phyloP scores from a whole-genome alignment of 2,329 filamentous ascomycete genomes.

The Phialocephala subalpina region DNA sequence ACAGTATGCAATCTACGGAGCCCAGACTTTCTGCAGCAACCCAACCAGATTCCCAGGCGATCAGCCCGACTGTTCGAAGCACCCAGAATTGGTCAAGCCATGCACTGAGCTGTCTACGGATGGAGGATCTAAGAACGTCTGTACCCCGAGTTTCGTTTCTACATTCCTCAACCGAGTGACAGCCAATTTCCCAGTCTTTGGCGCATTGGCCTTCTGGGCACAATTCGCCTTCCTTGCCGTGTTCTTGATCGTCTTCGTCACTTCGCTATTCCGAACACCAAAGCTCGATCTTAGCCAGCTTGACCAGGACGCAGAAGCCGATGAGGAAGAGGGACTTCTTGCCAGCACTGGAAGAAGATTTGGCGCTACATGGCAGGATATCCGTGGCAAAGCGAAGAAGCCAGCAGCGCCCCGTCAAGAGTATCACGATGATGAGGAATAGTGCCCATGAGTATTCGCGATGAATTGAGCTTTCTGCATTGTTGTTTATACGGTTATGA shows the following conservation, averaged over 20 bases:
- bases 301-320: constrained; percentile 88
- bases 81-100: constrained; percentile 75
- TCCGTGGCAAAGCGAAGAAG: constrained; percentile 59
- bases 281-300: constrained; percentile 78
- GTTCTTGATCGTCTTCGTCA: constrained; percentile 83
- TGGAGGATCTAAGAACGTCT: constrained; percentile 78
- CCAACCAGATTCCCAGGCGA: constrained; percentile 66
- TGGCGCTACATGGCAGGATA: constrained; percentile 88
- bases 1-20: constrained; percentile 93
- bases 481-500: constrained; percentile 13
- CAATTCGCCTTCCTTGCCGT: constrained; percentile 90
- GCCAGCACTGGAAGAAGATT: constrained; percentile 84
- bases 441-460: not conserved
- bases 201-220: constrained; percentile 92
- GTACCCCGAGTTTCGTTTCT: constrained; percentile 89
- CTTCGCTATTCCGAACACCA: constrained; percentile 82
- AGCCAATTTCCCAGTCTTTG: constrained; percentile 95
- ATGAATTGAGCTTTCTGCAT: constrained; percentile 5
- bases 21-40: constrained; percentile 91
- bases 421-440: constrained; percentile 34
- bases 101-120: constrained; percentile 82
- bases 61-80: constrained; percentile 78
- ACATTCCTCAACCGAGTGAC: constrained; percentile 94
- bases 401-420: constrained; percentile 32
- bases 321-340: constrained; percentile 92